phyloP scores from a whole-genome alignment of 2,329 filamentous ascomycete species.

The Ophiostoma himal-ulmi region DNA sequence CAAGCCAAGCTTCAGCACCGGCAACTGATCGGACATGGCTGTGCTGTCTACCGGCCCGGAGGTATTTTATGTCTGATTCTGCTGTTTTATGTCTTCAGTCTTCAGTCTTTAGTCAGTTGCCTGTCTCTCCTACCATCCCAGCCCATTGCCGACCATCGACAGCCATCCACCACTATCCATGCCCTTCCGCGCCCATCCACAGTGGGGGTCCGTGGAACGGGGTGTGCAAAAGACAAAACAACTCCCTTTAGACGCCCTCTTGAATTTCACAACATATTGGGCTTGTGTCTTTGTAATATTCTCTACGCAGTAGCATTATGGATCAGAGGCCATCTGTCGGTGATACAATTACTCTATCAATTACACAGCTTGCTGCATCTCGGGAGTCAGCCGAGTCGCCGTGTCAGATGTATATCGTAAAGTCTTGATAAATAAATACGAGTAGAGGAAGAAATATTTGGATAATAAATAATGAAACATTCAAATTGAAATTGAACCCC shows the following conservation, averaged over 20 bases:
- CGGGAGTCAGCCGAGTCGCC: background rate
- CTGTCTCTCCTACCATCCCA: background rate
- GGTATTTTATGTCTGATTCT: background rate
- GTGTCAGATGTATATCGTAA: too few species aligned
- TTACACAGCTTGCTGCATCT: background rate
- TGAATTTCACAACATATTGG: background rate
- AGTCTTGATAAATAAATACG: background rate
- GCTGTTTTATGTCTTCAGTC: too few species aligned
- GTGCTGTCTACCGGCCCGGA: background rate
- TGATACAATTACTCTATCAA: background rate
- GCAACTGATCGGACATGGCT: constrained; percentile 7
- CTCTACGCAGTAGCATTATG: too few species aligned
- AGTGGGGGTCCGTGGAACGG: constrained; percentile 4
- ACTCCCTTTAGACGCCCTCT: background rate
- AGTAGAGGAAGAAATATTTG: background rate
- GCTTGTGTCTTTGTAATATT: background rate
- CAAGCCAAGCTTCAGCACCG: background rate
- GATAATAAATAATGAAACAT: background rate
- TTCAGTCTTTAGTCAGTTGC: background rate
- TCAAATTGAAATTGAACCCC: background rate
- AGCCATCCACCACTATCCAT: background rate
- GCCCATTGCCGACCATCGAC: background rate
- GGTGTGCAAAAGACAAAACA: background rate
- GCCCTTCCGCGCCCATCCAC: background rate
- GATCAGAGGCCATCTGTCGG: background rate